Conservation (phyloP, 306 rosid species). For the Cicer arietinum region DNA sequence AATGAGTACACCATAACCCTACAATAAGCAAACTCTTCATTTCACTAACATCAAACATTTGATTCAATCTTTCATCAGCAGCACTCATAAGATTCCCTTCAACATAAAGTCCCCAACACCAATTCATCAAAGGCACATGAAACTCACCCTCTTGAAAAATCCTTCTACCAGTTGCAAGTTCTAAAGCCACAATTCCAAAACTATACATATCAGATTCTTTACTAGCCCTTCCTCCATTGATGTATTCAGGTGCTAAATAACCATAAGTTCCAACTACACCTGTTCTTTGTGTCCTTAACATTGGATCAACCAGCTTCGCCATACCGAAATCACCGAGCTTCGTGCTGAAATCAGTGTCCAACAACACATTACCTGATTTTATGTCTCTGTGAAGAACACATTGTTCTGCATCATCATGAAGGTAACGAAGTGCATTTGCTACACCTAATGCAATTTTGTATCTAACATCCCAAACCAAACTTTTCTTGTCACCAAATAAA, state of each 20-base stretch:
- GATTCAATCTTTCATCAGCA: constrained; percentile 47
- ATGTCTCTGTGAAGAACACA: constrained; percentile 67
- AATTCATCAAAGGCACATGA: constrained; percentile 40
- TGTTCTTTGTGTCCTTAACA: constrained; percentile 46
- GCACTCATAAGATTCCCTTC: constrained; percentile 47
- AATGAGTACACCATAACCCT: constrained; percentile 57
- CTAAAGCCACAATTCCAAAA: constrained; percentile 71
- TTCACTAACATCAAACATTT: constrained; percentile 36
- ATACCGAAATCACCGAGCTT: constrained; percentile 70
- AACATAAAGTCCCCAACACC: constrained; percentile 54
- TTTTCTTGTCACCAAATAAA: constrained; percentile 50
- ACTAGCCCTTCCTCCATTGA: constrained; percentile 48
- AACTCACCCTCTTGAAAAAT: constrained; percentile 48
- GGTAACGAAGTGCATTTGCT: constrained; percentile 60
- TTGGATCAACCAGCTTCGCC: constrained; percentile 60
- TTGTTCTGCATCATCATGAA: constrained; percentile 65
- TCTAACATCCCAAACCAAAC: constrained; percentile 51
- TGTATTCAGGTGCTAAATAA: constrained; percentile 61
- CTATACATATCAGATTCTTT: constrained; percentile 65
- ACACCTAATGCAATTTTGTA: constrained; percentile 54
- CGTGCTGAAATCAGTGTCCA: constrained; percentile 58
- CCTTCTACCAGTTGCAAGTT: constrained; percentile 68
- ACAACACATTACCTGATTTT: constrained; percentile 61
- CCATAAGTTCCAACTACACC: constrained; percentile 59
- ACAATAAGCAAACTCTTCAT: constrained; percentile 50